These are phyloP conservation scores for Podaxis rugospora DNA, from an alignment of 768 basidiomycete genomes.

Conservation along the genomic window DNA sequence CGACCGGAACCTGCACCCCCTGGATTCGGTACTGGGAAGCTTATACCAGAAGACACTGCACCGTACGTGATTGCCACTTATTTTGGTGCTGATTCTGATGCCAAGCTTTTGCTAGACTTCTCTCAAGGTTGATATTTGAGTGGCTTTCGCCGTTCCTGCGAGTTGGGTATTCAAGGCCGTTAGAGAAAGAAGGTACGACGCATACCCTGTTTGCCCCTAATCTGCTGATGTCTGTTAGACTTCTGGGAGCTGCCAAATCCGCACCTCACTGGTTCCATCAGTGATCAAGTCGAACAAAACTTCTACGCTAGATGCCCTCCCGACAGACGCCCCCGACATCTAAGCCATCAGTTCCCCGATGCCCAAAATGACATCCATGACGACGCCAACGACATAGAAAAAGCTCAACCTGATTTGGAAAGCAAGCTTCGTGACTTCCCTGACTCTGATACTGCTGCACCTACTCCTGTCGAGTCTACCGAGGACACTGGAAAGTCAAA, in stretches of 20 bases:
- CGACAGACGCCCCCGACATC: slow-evolving; percentile 28
- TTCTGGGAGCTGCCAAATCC: slow-evolving; percentile 39
- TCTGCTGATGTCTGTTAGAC: slow-evolving; percentile 25
- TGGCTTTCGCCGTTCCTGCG: slow-evolving; percentile 45
- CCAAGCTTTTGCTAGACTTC: slow-evolving; percentile 16
- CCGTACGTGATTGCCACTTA: slow-evolving; percentile 24
- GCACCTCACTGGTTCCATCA: slow-evolving; percentile 28
- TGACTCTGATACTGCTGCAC: not conserved
- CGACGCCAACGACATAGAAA: slow-evolving; percentile 7
- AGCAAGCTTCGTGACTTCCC: not conserved
- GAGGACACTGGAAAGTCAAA: not conserved
- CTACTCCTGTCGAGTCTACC: slow-evolving; percentile 9
- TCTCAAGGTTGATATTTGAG: slow-evolving; percentile 37
- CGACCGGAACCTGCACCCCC: slow-evolving; percentile 44
- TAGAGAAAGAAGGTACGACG: slow-evolving; percentile 42
- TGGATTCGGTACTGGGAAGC: slow-evolving; percentile 39
- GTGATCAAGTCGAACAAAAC: slow-evolving; percentile 32
- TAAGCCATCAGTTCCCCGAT: not conserved
- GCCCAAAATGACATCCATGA: not conserved
- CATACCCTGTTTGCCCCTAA: not conserved
- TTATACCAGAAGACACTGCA: slow-evolving; percentile 36
- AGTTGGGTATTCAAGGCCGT: slow-evolving; percentile 46
- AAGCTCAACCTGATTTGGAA: slow-evolving; percentile 1
- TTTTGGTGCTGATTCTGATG: not conserved
- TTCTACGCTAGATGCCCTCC: slow-evolving; percentile 43